phyloP scores from a whole-genome alignment of 768 basidiomycete genomes.

The Mycena rebaudengoi region DNA sequence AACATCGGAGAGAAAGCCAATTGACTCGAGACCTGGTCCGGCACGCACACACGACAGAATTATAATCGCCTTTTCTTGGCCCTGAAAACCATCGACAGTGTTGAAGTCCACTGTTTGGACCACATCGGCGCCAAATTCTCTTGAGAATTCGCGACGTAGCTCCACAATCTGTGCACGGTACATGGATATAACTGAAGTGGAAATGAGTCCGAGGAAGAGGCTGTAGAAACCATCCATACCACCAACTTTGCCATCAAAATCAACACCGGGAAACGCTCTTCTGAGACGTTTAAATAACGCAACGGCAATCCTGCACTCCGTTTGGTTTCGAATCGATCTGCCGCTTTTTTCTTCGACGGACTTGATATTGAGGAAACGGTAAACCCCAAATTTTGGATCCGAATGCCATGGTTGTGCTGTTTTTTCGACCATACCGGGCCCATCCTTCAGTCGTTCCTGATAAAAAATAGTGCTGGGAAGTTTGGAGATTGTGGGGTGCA shows the following conservation, averaged over 20 bases:
- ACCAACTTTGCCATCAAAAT: conserved; percentile 54
- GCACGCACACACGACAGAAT: conserved; percentile 97
- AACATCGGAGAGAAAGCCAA: conserved; percentile 91
- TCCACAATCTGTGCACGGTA: conserved; percentile 90
- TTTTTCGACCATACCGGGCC: conserved; percentile 86
- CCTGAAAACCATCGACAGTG: conserved; percentile 99
- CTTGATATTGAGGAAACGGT: conserved; percentile 88
- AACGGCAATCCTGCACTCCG: conserved; percentile 80
- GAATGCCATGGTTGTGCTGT: conserved; percentile 89
- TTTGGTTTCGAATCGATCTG: conserved; percentile 78
- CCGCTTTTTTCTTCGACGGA: conserved; percentile 73
- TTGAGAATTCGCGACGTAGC: conserved; percentile 72
- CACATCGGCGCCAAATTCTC: conserved; percentile 76
- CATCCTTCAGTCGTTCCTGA: conserved; percentile 78
- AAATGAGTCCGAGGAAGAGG: conserved; percentile 50
- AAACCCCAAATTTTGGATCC: conserved; percentile 79
- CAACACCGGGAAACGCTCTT: conserved; percentile 63
- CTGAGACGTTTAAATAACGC: conserved; percentile 78
- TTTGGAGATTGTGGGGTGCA: conserved; percentile 95
- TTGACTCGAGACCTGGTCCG: conserved; percentile 79
- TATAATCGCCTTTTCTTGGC: conserved; percentile 98
- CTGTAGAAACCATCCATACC: conserved; percentile 22
- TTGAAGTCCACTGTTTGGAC: conserved; percentile 86
- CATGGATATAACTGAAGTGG: conserved; percentile 77
- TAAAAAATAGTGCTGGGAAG: conserved; percentile 94